phyloP scores from a whole-genome alignment of 2,329 filamentous ascomycete genomes.

The Microcera coccophila region DNA sequence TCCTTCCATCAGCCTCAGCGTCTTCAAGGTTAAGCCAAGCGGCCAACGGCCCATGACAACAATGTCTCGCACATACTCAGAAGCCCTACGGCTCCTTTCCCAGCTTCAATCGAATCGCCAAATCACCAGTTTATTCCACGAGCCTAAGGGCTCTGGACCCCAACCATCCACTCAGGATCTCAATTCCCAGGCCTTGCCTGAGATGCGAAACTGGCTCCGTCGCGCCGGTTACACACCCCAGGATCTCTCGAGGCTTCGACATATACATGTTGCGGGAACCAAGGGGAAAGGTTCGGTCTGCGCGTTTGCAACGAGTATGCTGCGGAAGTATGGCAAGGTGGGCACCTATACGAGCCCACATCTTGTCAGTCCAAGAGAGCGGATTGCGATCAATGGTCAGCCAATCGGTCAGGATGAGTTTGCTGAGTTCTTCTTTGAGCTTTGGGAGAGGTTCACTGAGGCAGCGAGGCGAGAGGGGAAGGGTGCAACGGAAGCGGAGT shows the following conservation, averaged over 20 bases:
- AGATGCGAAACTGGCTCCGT: slow-evolving; percentile 74
- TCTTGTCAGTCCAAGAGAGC: slow-evolving; percentile 75
- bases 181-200: slow-evolving; percentile 73
- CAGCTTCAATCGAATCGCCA: slow-evolving; percentile 76
- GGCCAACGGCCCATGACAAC: slow-evolving; percentile 12
- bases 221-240: slow-evolving; percentile 66
- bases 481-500: slow-evolving; percentile 43
- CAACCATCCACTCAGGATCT: slow-evolving; percentile 45
- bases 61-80: slow-evolving; percentile 47
- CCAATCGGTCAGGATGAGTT: slow-evolving; percentile 68
- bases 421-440: slow-evolving; percentile 73
- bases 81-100: slow-evolving; percentile 70
- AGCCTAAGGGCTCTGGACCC: slow-evolving; percentile 18
- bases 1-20: slow-evolving; percentile 1
- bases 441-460: slow-evolving; percentile 64
- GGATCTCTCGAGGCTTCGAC: slow-evolving; percentile 43
- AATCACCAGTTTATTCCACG: slow-evolving; percentile 50
- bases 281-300: slow-evolving; percentile 93
- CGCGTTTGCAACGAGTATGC: slow-evolving; percentile 75
- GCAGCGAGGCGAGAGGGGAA: slow-evolving; percentile 34
- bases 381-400: slow-evolving; percentile 73
- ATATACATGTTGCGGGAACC: slow-evolving; percentile 84
- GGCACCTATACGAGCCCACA: slow-evolving; percentile 87
- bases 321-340: slow-evolving; percentile 51
- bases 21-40: slow-evolving; percentile 5